Percentiles rank a stretch among this genome's conserved stretches.
Conservation (phyloP, 139 green algal species). For the Tetraselmis striata region DNA sequence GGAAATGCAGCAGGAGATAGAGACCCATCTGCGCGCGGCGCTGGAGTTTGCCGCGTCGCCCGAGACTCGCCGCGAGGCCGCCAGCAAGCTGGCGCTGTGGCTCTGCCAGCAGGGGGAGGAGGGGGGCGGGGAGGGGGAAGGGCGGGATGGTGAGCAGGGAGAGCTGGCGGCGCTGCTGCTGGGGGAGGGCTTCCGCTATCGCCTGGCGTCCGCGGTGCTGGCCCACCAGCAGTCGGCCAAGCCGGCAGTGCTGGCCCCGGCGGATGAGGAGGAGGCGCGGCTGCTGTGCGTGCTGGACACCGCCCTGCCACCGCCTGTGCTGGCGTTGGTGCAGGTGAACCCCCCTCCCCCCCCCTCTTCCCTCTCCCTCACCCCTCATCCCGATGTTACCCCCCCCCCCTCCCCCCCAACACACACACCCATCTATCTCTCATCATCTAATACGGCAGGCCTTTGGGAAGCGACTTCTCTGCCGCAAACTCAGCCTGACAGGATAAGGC, state of each 20-base stretch:
- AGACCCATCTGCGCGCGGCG: background rate
- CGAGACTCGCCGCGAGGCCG: background rate
- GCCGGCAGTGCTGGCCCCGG: no score
- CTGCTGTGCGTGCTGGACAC: background rate
- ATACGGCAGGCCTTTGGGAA: no score
- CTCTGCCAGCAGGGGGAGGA: background rate
- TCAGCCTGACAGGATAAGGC: no score
- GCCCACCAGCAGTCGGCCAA: background rate
- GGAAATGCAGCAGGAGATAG: background rate
- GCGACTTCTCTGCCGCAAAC: no score
- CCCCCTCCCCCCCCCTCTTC: no score
- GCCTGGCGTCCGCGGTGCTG: background rate
- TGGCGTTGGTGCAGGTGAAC: background rate
- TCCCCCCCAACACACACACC: no score
- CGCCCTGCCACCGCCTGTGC: background rate
- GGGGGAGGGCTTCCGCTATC: background rate
- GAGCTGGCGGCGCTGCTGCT: background rate
- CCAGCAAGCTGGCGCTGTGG: background rate
- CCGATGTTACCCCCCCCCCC: no score
- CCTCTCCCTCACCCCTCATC: no score
- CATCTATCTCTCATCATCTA: no score
- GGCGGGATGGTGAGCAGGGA: background rate
- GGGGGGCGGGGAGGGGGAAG: background rate
- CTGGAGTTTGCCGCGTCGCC: background rate
- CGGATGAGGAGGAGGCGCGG: background rate